phyloP scores from a whole-genome alignment of 768 basidiomycete species.

The Chalciporus pseudorubinellus region DNA sequence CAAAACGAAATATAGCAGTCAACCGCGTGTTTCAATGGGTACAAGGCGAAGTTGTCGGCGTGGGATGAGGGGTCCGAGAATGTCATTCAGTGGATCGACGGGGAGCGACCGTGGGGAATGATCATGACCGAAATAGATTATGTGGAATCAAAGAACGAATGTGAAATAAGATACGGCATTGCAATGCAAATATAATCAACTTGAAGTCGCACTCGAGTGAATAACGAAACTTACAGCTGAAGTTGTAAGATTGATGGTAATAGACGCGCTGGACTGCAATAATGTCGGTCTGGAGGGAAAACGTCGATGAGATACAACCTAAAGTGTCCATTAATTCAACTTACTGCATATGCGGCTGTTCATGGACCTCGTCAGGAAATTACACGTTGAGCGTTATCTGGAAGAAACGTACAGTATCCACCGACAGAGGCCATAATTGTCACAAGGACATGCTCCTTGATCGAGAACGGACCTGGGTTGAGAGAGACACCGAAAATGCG shows the following conservation, averaged over 20 bases:
- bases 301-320: background rate
- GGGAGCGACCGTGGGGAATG: background rate
- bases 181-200: background rate
- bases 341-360: conserved; percentile 47
- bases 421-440: conserved; percentile 65
- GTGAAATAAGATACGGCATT: background rate
- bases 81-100: background rate
- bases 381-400: background rate
- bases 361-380: conserved; percentile 1
- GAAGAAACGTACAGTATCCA: conserved; percentile 19
- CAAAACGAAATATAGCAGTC: too few species aligned
- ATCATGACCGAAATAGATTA: background rate
- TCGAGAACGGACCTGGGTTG: conserved; percentile 74
- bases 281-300: conserved; percentile 51
- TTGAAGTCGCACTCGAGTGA: conserved; percentile 7
- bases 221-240: conserved; percentile 37
- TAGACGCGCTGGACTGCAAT: conserved; percentile 70
- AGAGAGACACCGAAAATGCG: conserved; percentile 57
- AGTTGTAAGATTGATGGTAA: conserved; percentile 58
- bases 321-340: background rate
- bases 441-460: conserved; percentile 70
- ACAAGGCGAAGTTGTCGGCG: background rate
- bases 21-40: too few species aligned
- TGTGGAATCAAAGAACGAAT: background rate
- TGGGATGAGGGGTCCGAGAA: background rate